Percentiles rank a stretch among this genome's conserved stretches.
Conservation (phyloP, 164 flowering plant species). For the Cinnamomum chago region DNA sequence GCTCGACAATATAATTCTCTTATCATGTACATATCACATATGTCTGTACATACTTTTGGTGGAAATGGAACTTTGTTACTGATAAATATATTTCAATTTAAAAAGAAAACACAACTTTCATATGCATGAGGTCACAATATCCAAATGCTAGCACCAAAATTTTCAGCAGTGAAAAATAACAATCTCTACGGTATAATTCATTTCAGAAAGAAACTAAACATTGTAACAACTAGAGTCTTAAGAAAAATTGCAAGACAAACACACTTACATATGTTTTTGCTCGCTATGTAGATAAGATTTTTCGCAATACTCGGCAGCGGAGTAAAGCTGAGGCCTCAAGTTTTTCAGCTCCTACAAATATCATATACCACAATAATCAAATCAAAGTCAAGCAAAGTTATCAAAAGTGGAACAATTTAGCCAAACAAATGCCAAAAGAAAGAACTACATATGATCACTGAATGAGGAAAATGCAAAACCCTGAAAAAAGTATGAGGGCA, state of each 20-base stretch:
- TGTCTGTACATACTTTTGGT: too few species aligned
- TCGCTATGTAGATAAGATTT: constrained; percentile 85
- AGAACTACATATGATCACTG: too few species aligned
- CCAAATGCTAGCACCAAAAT: neutral
- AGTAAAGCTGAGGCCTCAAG: constrained; percentile 90
- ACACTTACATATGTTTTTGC: constrained; percentile 84
- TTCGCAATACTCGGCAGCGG: constrained; percentile 97
- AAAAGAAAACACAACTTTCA: too few species aligned
- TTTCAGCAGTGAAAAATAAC: too few species aligned
- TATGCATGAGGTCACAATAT: neutral
- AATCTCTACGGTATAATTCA: neutral
- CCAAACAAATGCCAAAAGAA: too few species aligned
- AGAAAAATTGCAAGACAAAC: neutral
- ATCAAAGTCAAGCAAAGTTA: neutral
- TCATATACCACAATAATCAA: neutral
- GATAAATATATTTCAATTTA: too few species aligned
- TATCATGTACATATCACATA: too few species aligned
- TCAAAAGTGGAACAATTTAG: neutral
- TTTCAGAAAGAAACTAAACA: neutral
- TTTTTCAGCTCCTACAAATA: constrained; percentile 70
- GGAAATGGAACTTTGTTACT: too few species aligned
- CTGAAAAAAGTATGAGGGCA: too few species aligned
- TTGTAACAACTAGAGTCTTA: neutral
- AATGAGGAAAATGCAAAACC: too few species aligned
- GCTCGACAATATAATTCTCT: too few species aligned